A percentile compares a stretch with the other conserved stretches of the same genome.
Conservation (phyloP, 495 filamentous ascomycete genomes). For the Talaromyces wortmannii region DNA sequence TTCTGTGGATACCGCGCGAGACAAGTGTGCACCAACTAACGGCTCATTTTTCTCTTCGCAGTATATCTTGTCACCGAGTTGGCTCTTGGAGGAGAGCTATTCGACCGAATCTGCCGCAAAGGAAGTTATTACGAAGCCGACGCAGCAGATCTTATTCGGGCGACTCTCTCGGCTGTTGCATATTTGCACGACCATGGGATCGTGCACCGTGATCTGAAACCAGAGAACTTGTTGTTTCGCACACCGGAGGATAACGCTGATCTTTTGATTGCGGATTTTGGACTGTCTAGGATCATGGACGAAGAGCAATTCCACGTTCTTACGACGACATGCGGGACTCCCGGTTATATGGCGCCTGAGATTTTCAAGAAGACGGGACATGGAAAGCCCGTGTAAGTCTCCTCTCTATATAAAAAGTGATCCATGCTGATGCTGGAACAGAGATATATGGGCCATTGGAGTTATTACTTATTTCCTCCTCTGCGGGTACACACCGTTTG, state of each 20-base stretch:
- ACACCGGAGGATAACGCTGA: conserved; percentile 53
- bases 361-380: conserved; percentile 77
- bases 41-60: conserved; percentile 14
- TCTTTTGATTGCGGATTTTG: conserved; percentile 95
- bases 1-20: no score
- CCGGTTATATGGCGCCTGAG: conserved; percentile 90
- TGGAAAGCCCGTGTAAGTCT: conserved; percentile 67
- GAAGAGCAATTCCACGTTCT: conserved; percentile 98
- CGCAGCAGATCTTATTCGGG: conserved; percentile 89
- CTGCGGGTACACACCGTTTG: conserved; percentile 97
- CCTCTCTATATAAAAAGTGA: neutral
- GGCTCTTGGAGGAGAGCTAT: conserved; percentile 91
- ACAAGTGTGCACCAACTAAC: no score
- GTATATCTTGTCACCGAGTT: conserved; percentile 97
- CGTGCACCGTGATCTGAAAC: conserved; percentile 78
- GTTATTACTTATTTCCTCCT: conserved; percentile 94
- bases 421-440: conserved; percentile 14
- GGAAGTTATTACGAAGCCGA: conserved; percentile 97
- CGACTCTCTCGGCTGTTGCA: conserved; percentile 92
- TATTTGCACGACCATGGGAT: conserved; percentile 98
- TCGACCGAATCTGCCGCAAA: conserved; percentile 97
- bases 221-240: conserved; percentile 47
- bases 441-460: conserved; percentile 74
- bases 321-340: conserved; percentile 95
- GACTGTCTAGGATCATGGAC: conserved; percentile 92